Base-by-base conservation (phyloP, 257 asterid species). In the Datura wrightii region DNA sequence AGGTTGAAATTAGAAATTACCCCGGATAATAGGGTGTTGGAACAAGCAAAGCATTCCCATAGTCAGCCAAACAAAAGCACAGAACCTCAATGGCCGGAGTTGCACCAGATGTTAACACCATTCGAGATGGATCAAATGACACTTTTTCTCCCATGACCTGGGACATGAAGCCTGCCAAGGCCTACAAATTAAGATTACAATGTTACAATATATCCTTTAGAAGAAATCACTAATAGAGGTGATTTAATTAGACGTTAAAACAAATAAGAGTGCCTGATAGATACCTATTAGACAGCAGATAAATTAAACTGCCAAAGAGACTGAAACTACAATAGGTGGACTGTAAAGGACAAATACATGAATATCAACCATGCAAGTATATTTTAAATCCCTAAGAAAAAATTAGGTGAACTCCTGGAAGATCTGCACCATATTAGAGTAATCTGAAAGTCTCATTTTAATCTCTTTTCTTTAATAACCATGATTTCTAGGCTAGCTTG, bases 1-100 rank as follows among this genome's bases (percentile, higher is more conserved):
- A 50, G 41, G 37, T 13, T 37, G 42, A 42, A 82, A 18, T 2
- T 55, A 44, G 31, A 44, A 59, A 82, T 79, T 94, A 97, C 99
- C 98, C 98, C 42, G 98, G 99, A 87, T 92, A 97, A 87, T 94
- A 95, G 36, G 99, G 99, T 72, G 98, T 89, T 41, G 98, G 99
- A 42, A 97, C 93, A 80, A 97, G 99, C 84, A 95, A 94, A 65
- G 97, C 98, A 87, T 91, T 94, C 86, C 99, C 99, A 37, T 89
- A 96, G 87, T 96, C 99, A 48, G 99, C 98, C 83, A 96, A 91
- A 88, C 97, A 94, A 89, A 92, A 96, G 87, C 93, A 90, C 24
- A 96, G 94, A 70, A 91, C 93, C 92, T 97, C 99, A 88, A 94
- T 85, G 14, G 99, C 98, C 42, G 98, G 93, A 71, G 97, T 94